These are phyloP conservation scores for Harringtonia aguacate DNA, from an alignment of 2,329 filamentous ascomycete genomes.

Conservation along the genomic window DNA sequence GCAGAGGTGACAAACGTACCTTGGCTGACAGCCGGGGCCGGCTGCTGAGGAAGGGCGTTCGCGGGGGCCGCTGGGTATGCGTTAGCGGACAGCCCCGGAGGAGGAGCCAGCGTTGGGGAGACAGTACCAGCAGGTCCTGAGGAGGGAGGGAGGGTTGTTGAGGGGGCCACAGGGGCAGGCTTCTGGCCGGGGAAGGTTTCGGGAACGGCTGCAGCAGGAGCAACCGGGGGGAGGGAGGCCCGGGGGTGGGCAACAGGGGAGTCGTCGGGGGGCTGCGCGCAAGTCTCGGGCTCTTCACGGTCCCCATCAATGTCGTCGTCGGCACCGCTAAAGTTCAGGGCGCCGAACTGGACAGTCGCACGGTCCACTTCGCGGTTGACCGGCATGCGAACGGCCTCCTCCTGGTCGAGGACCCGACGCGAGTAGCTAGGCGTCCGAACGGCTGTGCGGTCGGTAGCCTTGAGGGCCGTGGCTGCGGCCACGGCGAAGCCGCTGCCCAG, in stretches of 20 bases:
- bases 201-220: conserved; percentile 41
- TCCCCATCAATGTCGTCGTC: conserved; percentile 90
- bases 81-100: conserved; percentile 10
- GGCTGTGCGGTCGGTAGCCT: conserved; percentile 55
- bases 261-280: conserved; percentile 84
- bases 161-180: conserved; percentile 18
- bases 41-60: conserved; percentile 17
- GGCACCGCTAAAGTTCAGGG: conserved; percentile 77
- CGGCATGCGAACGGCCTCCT: conserved; percentile 97
- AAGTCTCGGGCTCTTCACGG: conserved; percentile 88
- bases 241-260: conserved; percentile 80
- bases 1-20: too few relatives aligned
- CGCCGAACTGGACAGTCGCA: conserved; percentile 90
- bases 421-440: conserved; percentile 70
- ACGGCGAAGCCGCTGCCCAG: conserved; percentile 64
- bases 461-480: conserved; percentile 71
- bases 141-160: conserved; percentile 29
- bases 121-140: conserved; percentile 25
- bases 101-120: neutral
- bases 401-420: conserved; percentile 82
- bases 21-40: conserved; percentile 22
- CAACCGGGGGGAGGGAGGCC: conserved; percentile 71
- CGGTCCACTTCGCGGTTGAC: conserved; percentile 91
- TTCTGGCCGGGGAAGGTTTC: conserved; percentile 47
- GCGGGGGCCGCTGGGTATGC: conserved; percentile 19